Evolutionary conservation across 2,329 filamentous ascomycete genomes (phyloP).

Genomic region (Colletotrichum brevisporum): DNA sequence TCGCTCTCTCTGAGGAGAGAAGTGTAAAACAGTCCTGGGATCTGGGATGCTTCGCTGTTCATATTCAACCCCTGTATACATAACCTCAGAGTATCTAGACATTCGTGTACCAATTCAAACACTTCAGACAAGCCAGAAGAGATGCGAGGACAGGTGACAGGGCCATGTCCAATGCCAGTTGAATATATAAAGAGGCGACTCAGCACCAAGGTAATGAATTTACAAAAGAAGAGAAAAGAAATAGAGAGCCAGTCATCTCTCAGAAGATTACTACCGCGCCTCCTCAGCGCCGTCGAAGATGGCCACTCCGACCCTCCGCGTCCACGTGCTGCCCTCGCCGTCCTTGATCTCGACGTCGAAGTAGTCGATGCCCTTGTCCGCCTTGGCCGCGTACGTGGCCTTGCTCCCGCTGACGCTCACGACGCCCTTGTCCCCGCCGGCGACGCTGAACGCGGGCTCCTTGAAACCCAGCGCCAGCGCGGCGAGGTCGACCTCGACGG

Average conservation of each 20-base stretch:
- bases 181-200: not conserved
- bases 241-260: not conserved
- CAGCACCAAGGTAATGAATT: not conserved
- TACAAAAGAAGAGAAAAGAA: conserved; percentile 4
- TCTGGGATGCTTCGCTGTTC: not conserved
- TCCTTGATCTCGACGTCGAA: conserved; percentile 41
- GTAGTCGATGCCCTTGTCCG: conserved; percentile 39
- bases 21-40: not conserved
- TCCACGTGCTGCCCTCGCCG: conserved; percentile 43
- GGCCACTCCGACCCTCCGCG: conserved; percentile 42
- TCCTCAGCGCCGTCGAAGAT: conserved; percentile 34
- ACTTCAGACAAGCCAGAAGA: not conserved
- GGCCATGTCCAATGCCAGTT: no score
- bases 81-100: not conserved
- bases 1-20: not conserved
- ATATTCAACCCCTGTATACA: not conserved
- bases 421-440: conserved; percentile 35
- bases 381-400: conserved; percentile 40
- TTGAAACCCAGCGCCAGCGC: conserved; percentile 44
- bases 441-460: conserved; percentile 38
- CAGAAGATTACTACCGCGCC: not conserved
- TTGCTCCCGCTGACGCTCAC: conserved; percentile 38
- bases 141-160: not conserved
- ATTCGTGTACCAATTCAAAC: not conserved
- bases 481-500: conserved; percentile 45